Conservation (phyloP, 2,329 filamentous ascomycete species). For the Colletotrichum caudatum region DNA sequence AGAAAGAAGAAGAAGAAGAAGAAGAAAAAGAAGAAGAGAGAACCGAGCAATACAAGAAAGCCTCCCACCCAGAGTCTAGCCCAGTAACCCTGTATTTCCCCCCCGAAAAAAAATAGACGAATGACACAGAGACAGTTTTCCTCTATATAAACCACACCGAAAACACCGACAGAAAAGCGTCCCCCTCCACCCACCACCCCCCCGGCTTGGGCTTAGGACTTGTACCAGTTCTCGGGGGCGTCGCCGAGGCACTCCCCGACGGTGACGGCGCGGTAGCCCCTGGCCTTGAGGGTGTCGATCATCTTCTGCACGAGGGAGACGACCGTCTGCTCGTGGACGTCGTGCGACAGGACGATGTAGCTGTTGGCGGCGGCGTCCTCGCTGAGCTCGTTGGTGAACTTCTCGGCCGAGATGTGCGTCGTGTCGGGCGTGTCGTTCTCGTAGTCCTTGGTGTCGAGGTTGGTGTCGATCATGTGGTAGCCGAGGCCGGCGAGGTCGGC, state of each 20-base stretch:
- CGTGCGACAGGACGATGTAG: slow-evolving; percentile 66
- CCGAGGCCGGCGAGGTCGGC: slow-evolving; percentile 51
- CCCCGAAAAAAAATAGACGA: no score
- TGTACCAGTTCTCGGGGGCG: slow-evolving; percentile 64
- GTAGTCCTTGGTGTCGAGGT: slow-evolving; percentile 73
- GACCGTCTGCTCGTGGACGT: slow-evolving; percentile 58
- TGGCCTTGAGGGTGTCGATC: slow-evolving; percentile 54
- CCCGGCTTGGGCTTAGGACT: neutral
- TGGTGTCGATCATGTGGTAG: slow-evolving; percentile 68
- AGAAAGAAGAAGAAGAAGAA: neutral
- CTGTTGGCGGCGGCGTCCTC: slow-evolving; percentile 44
- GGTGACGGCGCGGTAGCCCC: slow-evolving; percentile 62
- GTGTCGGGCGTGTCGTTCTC: slow-evolving; percentile 62
- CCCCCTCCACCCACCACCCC: neutral
- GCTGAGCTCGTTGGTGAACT: slow-evolving; percentile 47
- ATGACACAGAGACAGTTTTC: neutral
- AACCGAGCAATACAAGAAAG: neutral
- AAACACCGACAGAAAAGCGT: neutral
- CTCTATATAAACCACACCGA: neutral
- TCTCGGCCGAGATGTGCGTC: slow-evolving; percentile 60
- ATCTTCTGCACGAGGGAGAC: slow-evolving; percentile 48
- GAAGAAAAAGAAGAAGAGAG: no score
- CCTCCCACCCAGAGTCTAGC: no score
- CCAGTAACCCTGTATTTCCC: no score
- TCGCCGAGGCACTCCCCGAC: slow-evolving; percentile 68